phyloP scores from a whole-genome alignment of 805 yeast species.

The Saturnispora gosingensis region DNA sequence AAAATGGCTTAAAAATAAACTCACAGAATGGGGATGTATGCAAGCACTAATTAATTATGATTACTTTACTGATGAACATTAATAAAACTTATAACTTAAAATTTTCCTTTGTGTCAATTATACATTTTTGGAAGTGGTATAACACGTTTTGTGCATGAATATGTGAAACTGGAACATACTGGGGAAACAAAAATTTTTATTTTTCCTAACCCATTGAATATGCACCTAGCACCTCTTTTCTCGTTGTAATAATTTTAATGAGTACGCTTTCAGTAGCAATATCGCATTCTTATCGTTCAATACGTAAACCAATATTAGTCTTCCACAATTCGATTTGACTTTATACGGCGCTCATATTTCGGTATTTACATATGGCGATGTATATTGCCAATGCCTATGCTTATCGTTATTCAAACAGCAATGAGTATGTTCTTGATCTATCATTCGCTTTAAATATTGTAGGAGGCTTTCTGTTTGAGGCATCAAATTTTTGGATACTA shows the following conservation, averaged over 20 bases:
- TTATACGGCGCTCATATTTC: background rate
- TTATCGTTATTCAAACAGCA: constrained; percentile 14
- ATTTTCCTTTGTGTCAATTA: background rate
- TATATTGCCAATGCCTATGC: constrained; percentile 8
- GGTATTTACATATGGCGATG: background rate
- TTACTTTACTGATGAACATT: constrained; percentile 57
- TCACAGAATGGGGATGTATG: constrained; percentile 99
- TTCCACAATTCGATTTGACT: background rate
- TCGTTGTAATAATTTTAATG: no score
- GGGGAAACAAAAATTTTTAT: no score
- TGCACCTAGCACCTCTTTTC: no score
- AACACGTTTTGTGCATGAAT: background rate
- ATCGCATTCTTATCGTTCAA: no score
- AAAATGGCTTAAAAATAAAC: constrained; percentile 88
- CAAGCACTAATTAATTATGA: constrained; percentile 94
- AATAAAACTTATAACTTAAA: background rate
- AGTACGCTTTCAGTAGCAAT: no score
- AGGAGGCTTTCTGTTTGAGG: constrained; percentile 15
- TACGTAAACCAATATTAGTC: no score
- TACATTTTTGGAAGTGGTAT: background rate
- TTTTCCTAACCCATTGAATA: no score
- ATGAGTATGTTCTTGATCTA: constrained; percentile 14
- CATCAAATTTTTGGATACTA: background rate
- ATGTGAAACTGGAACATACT: background rate
- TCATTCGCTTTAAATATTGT: constrained; percentile 15